Percentiles rank a stretch among this genome's conserved stretches.
These are phyloP conservation scores for Eragrostis nindensis DNA, from an alignment of 176 grass and related monocot genomes.

Conservation along the genomic window DNA sequence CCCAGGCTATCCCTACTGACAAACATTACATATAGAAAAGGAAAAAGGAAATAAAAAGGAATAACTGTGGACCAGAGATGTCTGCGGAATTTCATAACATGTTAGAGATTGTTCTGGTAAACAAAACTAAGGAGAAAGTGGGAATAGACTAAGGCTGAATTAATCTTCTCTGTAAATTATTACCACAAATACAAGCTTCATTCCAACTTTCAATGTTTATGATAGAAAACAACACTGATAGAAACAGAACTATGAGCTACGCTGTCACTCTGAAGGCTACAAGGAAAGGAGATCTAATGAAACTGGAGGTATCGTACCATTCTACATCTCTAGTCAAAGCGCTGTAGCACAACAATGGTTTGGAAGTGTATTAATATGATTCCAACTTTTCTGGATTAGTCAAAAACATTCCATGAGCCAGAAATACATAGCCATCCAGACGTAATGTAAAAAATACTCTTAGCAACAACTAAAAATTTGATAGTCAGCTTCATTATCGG, in stretches of 20 bases:
- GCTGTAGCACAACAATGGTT: not conserved
- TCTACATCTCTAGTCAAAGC: constrained; percentile 12
- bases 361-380: constrained; percentile 39
- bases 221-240: constrained; percentile 1
- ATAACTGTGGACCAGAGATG: not conserved
- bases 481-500: constrained; percentile 64
- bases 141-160: not conserved
- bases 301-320: constrained; percentile 31
- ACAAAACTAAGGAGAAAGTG: not conserved
- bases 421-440: constrained; percentile 50
- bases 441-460: constrained; percentile 29
- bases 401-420: constrained; percentile 37
- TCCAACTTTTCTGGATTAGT: constrained; percentile 39
- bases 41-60: not conserved
- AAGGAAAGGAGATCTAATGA: constrained; percentile 1
- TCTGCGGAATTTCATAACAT: not conserved
- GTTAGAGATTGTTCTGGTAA: not conserved
- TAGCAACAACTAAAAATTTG: constrained; percentile 18
- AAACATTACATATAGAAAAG: not conserved
- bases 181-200: not conserved
- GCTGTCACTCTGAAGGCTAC: constrained; percentile 9
- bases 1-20: not conserved
- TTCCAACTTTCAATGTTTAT: not conserved
- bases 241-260: not conserved
- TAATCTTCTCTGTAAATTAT: constrained; percentile 1